Percentiles rank a stretch among this genome's conserved stretches.
Evolutionary conservation across 148 eudicot species (phyloP).

Genomic region (Nyssa sinensis): DNA sequence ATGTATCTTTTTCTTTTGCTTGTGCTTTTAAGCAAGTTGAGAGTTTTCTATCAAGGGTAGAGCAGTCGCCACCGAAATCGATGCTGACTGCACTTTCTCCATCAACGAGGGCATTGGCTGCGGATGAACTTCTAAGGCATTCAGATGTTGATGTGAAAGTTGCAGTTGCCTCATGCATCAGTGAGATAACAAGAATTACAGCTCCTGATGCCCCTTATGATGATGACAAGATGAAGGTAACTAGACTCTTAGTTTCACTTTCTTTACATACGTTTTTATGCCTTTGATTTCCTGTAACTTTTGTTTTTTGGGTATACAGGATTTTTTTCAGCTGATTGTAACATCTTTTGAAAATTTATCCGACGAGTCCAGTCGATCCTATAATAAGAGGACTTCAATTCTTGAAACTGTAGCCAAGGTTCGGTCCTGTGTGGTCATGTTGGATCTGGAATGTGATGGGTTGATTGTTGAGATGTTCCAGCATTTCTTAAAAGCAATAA

Average conservation of each 20-base stretch:
- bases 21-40: slow-evolving; percentile 53
- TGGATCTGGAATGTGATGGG: slow-evolving; percentile 89
- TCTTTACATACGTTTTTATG: not conserved
- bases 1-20: slow-evolving; percentile 6
- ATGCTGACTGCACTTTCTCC: slow-evolving; percentile 77
- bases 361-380: slow-evolving; percentile 63
- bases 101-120: slow-evolving; percentile 60
- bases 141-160: slow-evolving; percentile 73
- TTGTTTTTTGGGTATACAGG: slow-evolving; percentile 37
- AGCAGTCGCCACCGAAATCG: slow-evolving; percentile 79
- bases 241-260: not conserved
- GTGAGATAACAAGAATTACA: slow-evolving; percentile 96
- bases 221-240: slow-evolving; percentile 91
- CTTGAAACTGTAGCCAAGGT: slow-evolving; percentile 95
- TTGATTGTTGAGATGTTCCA: slow-evolving; percentile 81
- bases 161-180: slow-evolving; percentile 89
- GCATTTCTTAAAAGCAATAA: slow-evolving; percentile 64
- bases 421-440: slow-evolving; percentile 96
- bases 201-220: slow-evolving; percentile 96
- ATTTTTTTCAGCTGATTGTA: slow-evolving; percentile 82
- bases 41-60: slow-evolving; percentile 56
- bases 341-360: slow-evolving; percentile 74
- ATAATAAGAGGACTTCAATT: slow-evolving; percentile 56
- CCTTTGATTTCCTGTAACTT: not conserved
- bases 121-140: slow-evolving; percentile 56